Evolutionary conservation across 2,329 filamentous ascomycete genomes (phyloP), one percentile per base, ranked within the genome.

Genomic region (Sporothrix globosa): DNA sequence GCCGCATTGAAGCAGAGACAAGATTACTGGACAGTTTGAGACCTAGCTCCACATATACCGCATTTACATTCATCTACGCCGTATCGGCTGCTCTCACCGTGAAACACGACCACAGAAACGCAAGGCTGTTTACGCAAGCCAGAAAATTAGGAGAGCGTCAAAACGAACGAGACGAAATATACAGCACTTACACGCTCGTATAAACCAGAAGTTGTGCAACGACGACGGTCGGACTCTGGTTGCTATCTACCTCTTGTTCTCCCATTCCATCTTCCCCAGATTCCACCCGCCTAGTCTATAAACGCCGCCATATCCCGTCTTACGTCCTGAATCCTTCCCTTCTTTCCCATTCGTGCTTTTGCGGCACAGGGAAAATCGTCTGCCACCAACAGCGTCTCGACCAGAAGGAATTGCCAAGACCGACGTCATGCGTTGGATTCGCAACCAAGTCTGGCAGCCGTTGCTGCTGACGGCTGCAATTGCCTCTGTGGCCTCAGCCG

Each of bases 391-490:
- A 10, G 17, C 19, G 6, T 10, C 41, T 44, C 44, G 9, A 11
- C 4, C 2, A 19, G 10, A n/a, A 60, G n/a, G 44, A 30, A 34
- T 17, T 41, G 46, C 27, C 24, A 50, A 52, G 19, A 34, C 13
- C 41, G 11, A 11, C 61, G 68, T 10, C 44, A 73, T 74, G 73
- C 72, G 61, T 21, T 72, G 69, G 65, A 27, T 67, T 46, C 39
- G 21, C 48, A 27, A 30, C 44, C n/a, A 39, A 27, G 19, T 67
- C 50, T 44, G 70, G 67, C 52, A 60, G 68, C 69, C 52, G 27
- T 27, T 71, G 53, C 63, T 73, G 46, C 19, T 69, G 4, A 24
- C 70, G 27, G 68, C 70, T 13, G 41, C 70, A 14, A 17, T 66
- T 21, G 67, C 70, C 50, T 53, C 72, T 4, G 53, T 67, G 7